Percentiles rank a stretch among this genome's conserved stretches.
phyloP scores from a whole-genome alignment of 2,329 filamentous ascomycete species.

The Trichophyton simii region DNA sequence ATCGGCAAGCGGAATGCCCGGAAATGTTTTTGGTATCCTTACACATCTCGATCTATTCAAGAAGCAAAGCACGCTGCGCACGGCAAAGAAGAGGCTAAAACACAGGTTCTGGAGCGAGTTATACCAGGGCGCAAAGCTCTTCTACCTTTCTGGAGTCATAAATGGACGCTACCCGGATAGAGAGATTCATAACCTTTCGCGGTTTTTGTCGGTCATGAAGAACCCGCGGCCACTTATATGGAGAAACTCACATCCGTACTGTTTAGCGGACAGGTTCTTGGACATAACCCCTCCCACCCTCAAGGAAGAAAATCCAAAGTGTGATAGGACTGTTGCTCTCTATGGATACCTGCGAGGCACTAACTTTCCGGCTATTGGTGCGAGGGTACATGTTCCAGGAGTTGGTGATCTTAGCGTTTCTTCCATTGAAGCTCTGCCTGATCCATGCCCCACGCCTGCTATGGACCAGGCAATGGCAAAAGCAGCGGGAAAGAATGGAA shows the following conservation, averaged over 20 bases:
- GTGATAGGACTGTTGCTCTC: slow-evolving; percentile 78
- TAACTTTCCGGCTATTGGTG: slow-evolving; percentile 76
- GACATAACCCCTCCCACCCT: slow-evolving; percentile 89
- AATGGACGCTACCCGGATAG: slow-evolving; percentile 95
- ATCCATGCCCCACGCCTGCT: slow-evolving; percentile 86
- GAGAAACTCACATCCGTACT: slow-evolving; percentile 92
- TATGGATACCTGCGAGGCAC: slow-evolving; percentile 92
- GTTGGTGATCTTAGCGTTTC: slow-evolving; percentile 78
- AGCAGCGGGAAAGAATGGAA: slow-evolving; percentile 64
- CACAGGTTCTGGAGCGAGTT: slow-evolving; percentile 93
- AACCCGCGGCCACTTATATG: slow-evolving; percentile 92
- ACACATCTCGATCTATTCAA: slow-evolving; percentile 93
- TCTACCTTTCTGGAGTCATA: slow-evolving; percentile 91
- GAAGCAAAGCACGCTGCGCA: slow-evolving; percentile 81
- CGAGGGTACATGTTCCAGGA: slow-evolving; percentile 82
- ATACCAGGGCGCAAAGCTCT: slow-evolving; percentile 92
- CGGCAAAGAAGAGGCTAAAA: slow-evolving; percentile 93
- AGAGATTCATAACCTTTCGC: slow-evolving; percentile 86
- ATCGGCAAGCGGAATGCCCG: slow-evolving; percentile 91
- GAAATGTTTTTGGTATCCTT: slow-evolving; percentile 93
- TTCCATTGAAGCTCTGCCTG: slow-evolving; percentile 74
- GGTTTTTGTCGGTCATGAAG: slow-evolving; percentile 98
- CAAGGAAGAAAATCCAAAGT: slow-evolving; percentile 77
- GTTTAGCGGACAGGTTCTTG: slow-evolving; percentile 83
- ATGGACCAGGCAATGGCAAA: slow-evolving; percentile 83